phyloP scores from a whole-genome alignment of 2,329 filamentous ascomycete species.

The Calonectria pteridis region DNA sequence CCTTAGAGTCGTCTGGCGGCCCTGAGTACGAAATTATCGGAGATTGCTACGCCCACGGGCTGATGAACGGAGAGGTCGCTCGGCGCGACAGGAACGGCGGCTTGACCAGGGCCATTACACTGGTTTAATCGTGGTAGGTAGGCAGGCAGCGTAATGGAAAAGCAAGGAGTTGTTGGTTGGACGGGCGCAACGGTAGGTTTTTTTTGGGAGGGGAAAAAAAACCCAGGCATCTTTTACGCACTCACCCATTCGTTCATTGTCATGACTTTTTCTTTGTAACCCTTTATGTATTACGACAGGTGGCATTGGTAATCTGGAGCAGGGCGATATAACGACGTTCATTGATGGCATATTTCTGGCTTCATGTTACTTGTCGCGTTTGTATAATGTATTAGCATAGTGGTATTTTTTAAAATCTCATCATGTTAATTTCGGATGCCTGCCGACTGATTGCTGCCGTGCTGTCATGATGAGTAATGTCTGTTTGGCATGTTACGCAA shows the following conservation, averaged over 20 bases:
- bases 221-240: background rate
- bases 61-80: conserved; percentile 18
- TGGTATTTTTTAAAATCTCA: background rate
- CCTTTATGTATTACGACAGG: background rate
- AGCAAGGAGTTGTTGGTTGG: background rate
- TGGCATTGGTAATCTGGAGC: background rate
- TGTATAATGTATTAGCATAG: background rate
- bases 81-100: background rate
- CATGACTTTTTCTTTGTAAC: background rate
- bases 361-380: background rate
- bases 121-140: background rate
- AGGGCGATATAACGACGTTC: background rate
- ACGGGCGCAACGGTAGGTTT: conserved; percentile 4
- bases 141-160: background rate
- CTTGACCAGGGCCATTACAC: background rate
- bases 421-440: background rate
- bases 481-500: background rate
- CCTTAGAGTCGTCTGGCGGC: background rate
- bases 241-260: background rate
- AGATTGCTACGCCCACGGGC: conserved; percentile 16
- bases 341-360: background rate
- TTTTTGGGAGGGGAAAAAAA: background rate
- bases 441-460: background rate
- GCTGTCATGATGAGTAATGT: background rate
- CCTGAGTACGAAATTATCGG: background rate